Evolutionary conservation across 2,329 filamentous ascomycete species (phyloP), one percentile per base, ranked within the genome.

Genomic region (Hymenoscyphus fructigenus): DNA sequence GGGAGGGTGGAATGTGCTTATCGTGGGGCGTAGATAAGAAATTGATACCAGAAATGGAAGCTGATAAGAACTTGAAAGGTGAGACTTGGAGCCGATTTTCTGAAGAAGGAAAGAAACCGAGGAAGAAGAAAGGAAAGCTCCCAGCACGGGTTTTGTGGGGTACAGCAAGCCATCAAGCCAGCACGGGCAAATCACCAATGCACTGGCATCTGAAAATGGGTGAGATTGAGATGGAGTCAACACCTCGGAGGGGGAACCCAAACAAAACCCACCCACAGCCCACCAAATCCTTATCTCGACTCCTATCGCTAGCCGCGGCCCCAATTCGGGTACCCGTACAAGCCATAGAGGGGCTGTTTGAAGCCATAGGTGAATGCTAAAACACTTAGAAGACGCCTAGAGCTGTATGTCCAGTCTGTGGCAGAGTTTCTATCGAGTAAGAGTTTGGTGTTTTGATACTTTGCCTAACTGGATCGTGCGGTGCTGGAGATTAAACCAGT

Each of bases 141-240:
- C 61, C 57, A 41, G 60, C 59, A 56, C 66, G 67, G 65, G 59
- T 57, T 59, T 67, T 72, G 70, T 71, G 71, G 69, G 71, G 71
- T 71, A 70, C 70, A 71, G 60, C n/a, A 20, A 23, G 60, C 47
- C 36, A 26, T 56, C 56, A 53, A 12, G 47, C 47, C 47, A 53
- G 20, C 67, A 9, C 26, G 20, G 56, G 28, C 23, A 17, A 17
- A 59, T 47, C 15, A 63, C 62, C 65, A 65, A 60, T 64, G 67
- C 66, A 66, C 64, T 61, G 61, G 58, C 63, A 65, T 61, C 69
- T 71, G 70, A 71, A 32, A 57, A 53, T 23, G 47, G 47, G 36
- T 38, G 36, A 38, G 12, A 53, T 32, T 32, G 29, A 32, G 29
- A 53, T 53, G 36, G 36, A 38, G 47, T 53, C 47, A 53, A 53